Evolutionary conservation across 31 red algal genomes (phyloP), one percentile per base, ranked within the genome.

Genomic region (Asparagopsis taxiformis): DNA sequence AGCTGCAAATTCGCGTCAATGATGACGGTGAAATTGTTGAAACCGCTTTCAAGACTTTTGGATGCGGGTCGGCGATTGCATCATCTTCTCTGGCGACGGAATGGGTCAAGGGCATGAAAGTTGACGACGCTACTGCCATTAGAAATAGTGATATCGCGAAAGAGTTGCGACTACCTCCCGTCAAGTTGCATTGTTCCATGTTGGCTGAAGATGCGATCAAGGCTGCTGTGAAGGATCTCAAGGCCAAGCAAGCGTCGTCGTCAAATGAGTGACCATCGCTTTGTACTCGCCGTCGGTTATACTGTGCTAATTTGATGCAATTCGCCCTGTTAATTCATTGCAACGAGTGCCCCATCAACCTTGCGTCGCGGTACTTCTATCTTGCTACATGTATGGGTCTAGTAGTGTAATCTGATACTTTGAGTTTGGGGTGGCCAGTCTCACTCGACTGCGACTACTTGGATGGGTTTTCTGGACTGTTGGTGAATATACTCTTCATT

Each of bases 201-300:
- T 55, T 97, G 35, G 94, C 94, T 7, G 94, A 97, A 52, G 94
- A 97, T 74, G 94, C 94, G 21, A 97, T 97, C 80, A 84, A 88
- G 54, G 94, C 94, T 26, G 94, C 94, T 15, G 65, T 97, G 9
- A 53, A 79, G 37, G 85, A 97, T 54, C 59, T 89, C 13, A 76
- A 89, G 61, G 55, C 68, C 50, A 97, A 97, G 69, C 82, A 54
- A 28, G 65, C 32, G 31, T 22, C 10, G 53, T 22, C 39, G 43
- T 62, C 15, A 66, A 32, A 3, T 61, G 10, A 51, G 31, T 33
- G 69, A 56, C n/a, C 28, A 56, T 21, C 26, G 31, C 50, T n/a
- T 72, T n/a, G n/a, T n/a, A n/a, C n/a, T n/a, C n/a, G n/a, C n/a
- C n/a, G n/a, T n/a, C n/a, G n/a, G n/a, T n/a, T n/a, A n/a, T n/a